Conservation (phyloP, 2,329 filamentous ascomycete species). For the Elsinoe fawcettii region DNA sequence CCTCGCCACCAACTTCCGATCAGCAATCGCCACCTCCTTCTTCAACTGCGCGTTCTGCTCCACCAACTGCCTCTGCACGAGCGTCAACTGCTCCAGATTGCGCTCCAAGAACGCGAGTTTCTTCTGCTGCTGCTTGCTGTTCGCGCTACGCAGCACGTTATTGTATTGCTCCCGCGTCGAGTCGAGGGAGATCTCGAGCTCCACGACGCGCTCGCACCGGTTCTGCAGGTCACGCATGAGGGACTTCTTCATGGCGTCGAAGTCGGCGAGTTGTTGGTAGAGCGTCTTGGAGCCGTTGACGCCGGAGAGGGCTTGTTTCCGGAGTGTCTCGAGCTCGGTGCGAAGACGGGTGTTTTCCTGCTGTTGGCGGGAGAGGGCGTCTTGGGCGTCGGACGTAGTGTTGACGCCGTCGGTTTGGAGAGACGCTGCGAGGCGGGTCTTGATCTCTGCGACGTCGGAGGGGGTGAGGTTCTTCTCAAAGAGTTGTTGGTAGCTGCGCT, state of each 20-base stretch:
- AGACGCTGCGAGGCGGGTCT: slow-evolving; percentile 66
- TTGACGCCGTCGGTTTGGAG: slow-evolving; percentile 68
- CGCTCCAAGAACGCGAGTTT: slow-evolving; percentile 99
- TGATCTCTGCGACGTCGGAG: slow-evolving; percentile 75
- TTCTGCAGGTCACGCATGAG: slow-evolving; percentile 98
- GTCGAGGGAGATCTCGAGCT: slow-evolving; percentile 94
- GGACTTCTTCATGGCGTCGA: slow-evolving; percentile 99
- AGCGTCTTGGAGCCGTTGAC: slow-evolving; percentile 67
- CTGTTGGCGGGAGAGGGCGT: slow-evolving; percentile 66
- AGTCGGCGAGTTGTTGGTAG: slow-evolving; percentile 96
- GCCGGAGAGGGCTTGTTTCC: slow-evolving; percentile 60
- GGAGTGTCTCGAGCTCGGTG: slow-evolving; percentile 70
- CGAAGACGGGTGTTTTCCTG: slow-evolving; percentile 78
- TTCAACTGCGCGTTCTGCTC: slow-evolving; percentile 96
- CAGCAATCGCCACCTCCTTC: slow-evolving; percentile 98
- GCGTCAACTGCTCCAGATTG: slow-evolving; percentile 94
- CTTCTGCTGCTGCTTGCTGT: slow-evolving; percentile 98
- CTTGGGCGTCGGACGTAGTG: slow-evolving; percentile 64
- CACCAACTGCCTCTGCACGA: slow-evolving; percentile 93
- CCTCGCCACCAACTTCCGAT: slow-evolving; percentile 89
- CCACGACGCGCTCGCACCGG: slow-evolving; percentile 90
- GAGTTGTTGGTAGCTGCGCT: slow-evolving; percentile 77
- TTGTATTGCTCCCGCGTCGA: slow-evolving; percentile 99
- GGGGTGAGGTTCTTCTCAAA: slow-evolving; percentile 71
- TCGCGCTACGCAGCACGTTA: slow-evolving; percentile 90